Evolutionary conservation across 2,329 filamentous ascomycete species (phyloP).

Genomic region (Eutypella sp.): DNA sequence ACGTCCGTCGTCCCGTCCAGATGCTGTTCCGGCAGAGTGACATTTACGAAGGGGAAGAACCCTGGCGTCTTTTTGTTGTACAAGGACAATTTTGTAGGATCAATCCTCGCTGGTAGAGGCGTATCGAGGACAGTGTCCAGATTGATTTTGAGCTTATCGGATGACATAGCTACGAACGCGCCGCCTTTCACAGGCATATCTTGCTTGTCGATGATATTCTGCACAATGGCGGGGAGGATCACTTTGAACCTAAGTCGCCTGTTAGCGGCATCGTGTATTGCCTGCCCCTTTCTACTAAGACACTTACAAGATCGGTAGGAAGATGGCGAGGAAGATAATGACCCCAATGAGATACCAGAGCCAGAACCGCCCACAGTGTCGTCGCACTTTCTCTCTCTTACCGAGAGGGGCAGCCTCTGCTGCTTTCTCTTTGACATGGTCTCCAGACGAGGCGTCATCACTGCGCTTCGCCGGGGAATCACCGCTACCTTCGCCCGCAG

Average conservation of each 20-base stretch:
- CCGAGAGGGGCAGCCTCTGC: conserved; percentile 16
- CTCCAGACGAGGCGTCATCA: conserved; percentile 18
- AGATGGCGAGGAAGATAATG: conserved; percentile 37
- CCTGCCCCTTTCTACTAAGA: neutral
- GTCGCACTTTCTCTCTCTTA: conserved; percentile 34
- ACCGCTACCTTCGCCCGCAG: conserved; percentile 7
- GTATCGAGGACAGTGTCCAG: conserved; percentile 33
- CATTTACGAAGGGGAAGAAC: conserved; percentile 24
- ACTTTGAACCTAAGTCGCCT: conserved; percentile 36
- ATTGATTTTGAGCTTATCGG: conserved; percentile 29
- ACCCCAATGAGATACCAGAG: conserved; percentile 38
- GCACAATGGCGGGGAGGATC: conserved; percentile 41
- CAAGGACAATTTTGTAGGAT: conserved; percentile 33
- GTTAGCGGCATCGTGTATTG: conserved; percentile 6
- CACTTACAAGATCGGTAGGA: conserved; percentile 42
- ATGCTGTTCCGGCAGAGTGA: conserved; percentile 27
- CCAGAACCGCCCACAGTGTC: conserved; percentile 38
- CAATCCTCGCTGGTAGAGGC: conserved; percentile 31
- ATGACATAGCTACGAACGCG: conserved; percentile 28
- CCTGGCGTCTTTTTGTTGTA: conserved; percentile 34
- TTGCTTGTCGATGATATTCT: conserved; percentile 37
- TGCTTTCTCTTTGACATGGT: conserved; percentile 25
- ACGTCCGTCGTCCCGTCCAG: conserved; percentile 33
- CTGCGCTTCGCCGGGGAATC: conserved; percentile 10
- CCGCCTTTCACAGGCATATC: conserved; percentile 34